Conservation (phyloP, 139 green algal species). For the Closterium sp. region DNA sequence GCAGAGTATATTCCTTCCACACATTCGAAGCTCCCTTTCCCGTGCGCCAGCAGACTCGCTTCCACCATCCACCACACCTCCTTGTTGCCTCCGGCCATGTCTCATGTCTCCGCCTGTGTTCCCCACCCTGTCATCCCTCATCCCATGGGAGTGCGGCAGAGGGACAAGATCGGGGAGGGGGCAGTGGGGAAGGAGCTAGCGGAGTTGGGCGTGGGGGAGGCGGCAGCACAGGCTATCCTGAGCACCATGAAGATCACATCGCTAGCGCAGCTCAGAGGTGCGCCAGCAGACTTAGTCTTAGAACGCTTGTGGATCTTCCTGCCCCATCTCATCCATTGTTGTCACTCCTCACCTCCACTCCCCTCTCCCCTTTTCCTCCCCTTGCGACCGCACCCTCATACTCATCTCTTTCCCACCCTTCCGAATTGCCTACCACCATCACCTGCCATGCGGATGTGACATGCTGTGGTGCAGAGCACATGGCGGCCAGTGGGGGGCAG, state of each 20-base stretch:
- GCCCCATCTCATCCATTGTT: not conserved
- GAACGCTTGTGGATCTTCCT: not conserved
- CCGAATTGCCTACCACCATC: not conserved
- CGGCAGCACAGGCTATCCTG: slow-evolving; percentile 36
- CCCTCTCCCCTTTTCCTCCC: not conserved
- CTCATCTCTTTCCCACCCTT: not conserved
- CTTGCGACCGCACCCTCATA: too few species aligned
- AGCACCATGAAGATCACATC: not conserved
- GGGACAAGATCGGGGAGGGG: slow-evolving; percentile 78
- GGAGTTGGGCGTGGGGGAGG: slow-evolving; percentile 1
- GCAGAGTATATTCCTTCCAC: not conserved
- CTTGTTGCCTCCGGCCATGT: not conserved
- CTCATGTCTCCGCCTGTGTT: not conserved
- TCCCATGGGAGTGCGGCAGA: slow-evolving; percentile 7
- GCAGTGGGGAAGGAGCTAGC: slow-evolving; percentile 75
- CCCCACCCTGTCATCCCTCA: not conserved
- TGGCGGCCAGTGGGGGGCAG: slow-evolving; percentile 14
- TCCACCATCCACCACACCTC: not conserved
- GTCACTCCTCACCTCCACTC: not conserved
- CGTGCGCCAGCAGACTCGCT: not conserved
- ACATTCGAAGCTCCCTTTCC: not conserved
- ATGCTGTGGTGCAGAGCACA: not conserved
- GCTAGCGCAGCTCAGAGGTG: slow-evolving; percentile 26
- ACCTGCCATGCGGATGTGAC: not conserved
- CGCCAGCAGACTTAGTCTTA: not conserved